Conservation (phyloP, 2,329 filamentous ascomycete genomes). For the Talaromyces albobiverticillius region DNA sequence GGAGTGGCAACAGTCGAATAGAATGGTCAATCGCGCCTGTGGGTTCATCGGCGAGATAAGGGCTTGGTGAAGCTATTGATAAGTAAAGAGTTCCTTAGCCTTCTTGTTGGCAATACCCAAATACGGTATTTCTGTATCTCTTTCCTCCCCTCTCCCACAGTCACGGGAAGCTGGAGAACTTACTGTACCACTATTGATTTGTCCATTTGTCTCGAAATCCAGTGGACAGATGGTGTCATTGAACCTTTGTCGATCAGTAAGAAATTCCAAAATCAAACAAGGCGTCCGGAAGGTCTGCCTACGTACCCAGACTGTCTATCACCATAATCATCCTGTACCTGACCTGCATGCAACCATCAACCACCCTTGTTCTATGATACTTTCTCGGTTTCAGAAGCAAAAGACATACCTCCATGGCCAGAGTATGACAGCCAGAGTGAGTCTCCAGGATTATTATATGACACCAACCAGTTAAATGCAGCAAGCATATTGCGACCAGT, state of each 20-base stretch:
- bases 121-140: not conserved
- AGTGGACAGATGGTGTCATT: slow-evolving; percentile 56
- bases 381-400: no score
- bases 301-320: slow-evolving; percentile 13
- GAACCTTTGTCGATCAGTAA: slow-evolving; percentile 21
- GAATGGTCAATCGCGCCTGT: slow-evolving; percentile 51
- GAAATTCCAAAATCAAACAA: not conserved
- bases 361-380: not conserved
- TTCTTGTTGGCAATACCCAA: not conserved
- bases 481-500: slow-evolving; percentile 47
- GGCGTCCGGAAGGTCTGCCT: no score
- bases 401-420: slow-evolving; percentile 55
- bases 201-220: slow-evolving; percentile 52
- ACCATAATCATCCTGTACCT: slow-evolving; percentile 10
- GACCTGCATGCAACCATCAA: slow-evolving; percentile 5
- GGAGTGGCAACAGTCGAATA: slow-evolving; percentile 63
- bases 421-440: slow-evolving; percentile 58
- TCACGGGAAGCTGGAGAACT: slow-evolving; percentile 3
- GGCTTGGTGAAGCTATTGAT: slow-evolving; percentile 44
- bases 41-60: slow-evolving; percentile 53
- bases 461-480: slow-evolving; percentile 58
- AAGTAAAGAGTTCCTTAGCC: not conserved
- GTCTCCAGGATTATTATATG: slow-evolving; percentile 46
- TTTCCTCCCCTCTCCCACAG: not conserved
- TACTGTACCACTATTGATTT: slow-evolving; percentile 50